phyloP scores from a whole-genome alignment of 2,329 filamentous ascomycete genomes.

The Westerdykella sp. region DNA sequence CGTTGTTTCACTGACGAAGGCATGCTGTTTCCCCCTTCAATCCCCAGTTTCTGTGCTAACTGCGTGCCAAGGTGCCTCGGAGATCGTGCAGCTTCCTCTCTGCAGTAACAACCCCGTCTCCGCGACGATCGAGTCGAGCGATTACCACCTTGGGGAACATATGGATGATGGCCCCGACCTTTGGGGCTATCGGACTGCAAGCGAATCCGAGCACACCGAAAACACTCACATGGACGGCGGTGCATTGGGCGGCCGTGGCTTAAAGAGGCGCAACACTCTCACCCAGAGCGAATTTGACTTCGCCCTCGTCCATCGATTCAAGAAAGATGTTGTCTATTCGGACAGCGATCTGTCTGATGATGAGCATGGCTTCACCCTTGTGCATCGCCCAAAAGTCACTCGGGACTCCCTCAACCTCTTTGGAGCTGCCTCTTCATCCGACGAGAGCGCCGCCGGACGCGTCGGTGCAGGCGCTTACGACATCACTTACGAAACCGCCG shows the following conservation, averaged over 20 bases:
- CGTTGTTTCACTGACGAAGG: slow-evolving; percentile 39
- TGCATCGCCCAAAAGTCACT: slow-evolving; percentile 12
- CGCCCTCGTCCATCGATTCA: too few species aligned
- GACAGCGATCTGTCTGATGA: slow-evolving; percentile 12
- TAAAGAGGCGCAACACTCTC: too few species aligned
- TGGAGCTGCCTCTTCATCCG: too few species aligned
- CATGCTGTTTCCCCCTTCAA: slow-evolving; percentile 13
- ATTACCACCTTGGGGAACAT: slow-evolving; percentile 1
- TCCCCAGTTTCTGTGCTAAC: not conserved
- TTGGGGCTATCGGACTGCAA: not conserved
- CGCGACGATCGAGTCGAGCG: slow-evolving; percentile 7
- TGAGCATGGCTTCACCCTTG: slow-evolving; percentile 19
- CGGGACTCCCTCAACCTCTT: too few species aligned
- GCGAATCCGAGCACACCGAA: not conserved
- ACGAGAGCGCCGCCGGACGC: too few species aligned
- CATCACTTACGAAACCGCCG: too few species aligned
- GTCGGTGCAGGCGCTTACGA: too few species aligned
- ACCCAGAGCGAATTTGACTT: too few species aligned
- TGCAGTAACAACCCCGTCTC: not conserved
- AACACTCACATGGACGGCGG: too few species aligned
- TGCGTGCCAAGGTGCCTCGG: slow-evolving; percentile 11
- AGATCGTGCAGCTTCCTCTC: slow-evolving; percentile 11
- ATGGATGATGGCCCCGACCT: not conserved
- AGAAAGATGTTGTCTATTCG: too few species aligned
- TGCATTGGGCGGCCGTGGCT: too few species aligned